Conservation (phyloP, 768 basidiomycete genomes). For the Lactarius sp. region DNA sequence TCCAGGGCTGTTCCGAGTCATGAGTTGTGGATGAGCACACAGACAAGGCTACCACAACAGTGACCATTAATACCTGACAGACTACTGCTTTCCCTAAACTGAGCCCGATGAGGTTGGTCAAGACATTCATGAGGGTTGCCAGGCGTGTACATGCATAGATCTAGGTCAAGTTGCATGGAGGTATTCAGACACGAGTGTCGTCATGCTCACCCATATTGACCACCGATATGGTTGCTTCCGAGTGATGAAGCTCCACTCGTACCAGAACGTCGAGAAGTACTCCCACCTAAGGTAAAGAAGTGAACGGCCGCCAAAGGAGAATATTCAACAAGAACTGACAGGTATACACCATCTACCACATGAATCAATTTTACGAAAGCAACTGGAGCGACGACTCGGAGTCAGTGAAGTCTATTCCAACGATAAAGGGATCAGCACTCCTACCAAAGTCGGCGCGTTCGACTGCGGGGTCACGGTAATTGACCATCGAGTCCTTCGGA, state of each 20-base stretch:
- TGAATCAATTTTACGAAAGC: neutral
- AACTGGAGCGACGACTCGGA: neutral
- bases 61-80: constrained; percentile 10
- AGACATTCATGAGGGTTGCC: constrained; percentile 2
- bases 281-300: constrained; percentile 13
- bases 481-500: neutral
- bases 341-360: neutral
- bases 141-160: constrained; percentile 7
- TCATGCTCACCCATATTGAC: constrained; percentile 20
- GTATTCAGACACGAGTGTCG: neutral
- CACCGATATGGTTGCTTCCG: constrained; percentile 12
- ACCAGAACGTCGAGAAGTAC: constrained; percentile 16
- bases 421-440: neutral
- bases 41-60: neutral
- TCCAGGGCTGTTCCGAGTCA: constrained; percentile 14
- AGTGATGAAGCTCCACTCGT: constrained; percentile 18
- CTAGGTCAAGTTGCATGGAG: neutral
- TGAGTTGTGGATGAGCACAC: neutral
- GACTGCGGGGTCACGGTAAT: neutral
- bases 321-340: neutral
- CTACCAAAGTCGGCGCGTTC: neutral
- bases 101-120: neutral
- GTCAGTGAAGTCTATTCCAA: neutral
- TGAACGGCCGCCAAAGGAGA: neutral
- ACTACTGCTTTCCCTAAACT: neutral